Percentiles rank a stretch among this genome's conserved stretches.
phyloP scores from a whole-genome alignment of 169 alveolate genomes.

The Babesia gibsoni region DNA sequence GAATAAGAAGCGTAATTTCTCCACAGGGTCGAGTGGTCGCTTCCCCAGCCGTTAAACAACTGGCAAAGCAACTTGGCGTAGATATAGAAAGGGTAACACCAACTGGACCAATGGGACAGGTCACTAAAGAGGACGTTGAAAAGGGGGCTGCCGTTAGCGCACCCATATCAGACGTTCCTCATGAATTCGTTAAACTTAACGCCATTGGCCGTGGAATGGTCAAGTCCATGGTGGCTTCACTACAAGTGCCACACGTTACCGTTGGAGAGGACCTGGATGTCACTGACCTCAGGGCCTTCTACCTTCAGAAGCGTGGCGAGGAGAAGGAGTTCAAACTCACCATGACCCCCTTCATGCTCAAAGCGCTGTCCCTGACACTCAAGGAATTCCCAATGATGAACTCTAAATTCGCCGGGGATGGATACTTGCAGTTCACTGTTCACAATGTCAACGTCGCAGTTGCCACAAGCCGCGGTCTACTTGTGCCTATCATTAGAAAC shows the following conservation, averaged over 20 bases:
- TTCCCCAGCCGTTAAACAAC: slow-evolving; percentile 66
- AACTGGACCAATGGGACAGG: slow-evolving; percentile 63
- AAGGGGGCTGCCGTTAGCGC: not conserved
- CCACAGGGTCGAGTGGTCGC: slow-evolving; percentile 29
- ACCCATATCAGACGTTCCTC: not conserved
- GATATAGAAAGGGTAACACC: slow-evolving; percentile 56
- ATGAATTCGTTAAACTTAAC: slow-evolving; percentile 35
- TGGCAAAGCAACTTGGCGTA: slow-evolving; percentile 69
- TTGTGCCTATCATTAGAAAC: slow-evolving; percentile 91
- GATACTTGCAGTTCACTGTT: slow-evolving; percentile 66
- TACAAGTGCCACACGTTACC: slow-evolving; percentile 76
- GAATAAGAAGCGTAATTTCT: not conserved
- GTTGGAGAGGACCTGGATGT: slow-evolving; percentile 73
- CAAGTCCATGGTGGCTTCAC: slow-evolving; percentile 84
- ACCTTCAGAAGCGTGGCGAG: slow-evolving; percentile 27
- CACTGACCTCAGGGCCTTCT: slow-evolving; percentile 43
- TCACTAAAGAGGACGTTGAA: slow-evolving; percentile 62
- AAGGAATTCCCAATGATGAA: slow-evolving; percentile 84
- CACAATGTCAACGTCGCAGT: slow-evolving; percentile 93
- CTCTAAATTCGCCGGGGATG: slow-evolving; percentile 77
- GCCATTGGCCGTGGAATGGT: slow-evolving; percentile 63
- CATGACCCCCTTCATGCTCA: slow-evolving; percentile 87
- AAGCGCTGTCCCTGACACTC: slow-evolving; percentile 86
- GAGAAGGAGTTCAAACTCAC: slow-evolving; percentile 74
- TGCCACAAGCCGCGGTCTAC: slow-evolving; percentile 89